Evolutionary conservation across 345 rosid species (phyloP), one percentile per base, ranked within the genome.

Genomic region (Bruguiera gymnorhiza): DNA sequence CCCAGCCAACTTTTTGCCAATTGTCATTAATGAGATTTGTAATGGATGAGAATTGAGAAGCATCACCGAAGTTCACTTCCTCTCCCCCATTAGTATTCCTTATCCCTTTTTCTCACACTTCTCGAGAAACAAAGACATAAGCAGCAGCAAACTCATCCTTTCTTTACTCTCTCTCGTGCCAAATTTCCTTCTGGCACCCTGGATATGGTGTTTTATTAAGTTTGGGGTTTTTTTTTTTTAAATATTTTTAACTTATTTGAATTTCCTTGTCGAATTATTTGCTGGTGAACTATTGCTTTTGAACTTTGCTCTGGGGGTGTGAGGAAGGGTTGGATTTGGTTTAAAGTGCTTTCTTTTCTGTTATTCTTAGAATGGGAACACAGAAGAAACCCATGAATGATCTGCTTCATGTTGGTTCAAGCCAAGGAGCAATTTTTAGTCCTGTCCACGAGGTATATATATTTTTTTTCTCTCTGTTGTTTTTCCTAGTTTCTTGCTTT

Each of bases 391-490:
- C 61, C 69, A 60, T 70, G 58, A 16, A 34, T 53, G 70, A 70
- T 43, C 58, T 63, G 19, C 62, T 27, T 65, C 68, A 65, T 53
- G 53, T 56, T 27, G 77, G 70, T 74, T 19, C 78, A 21, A 67
- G 69, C 70, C 78, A 60, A 68, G 69, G 13, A 63, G 54, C 56
- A 21, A 60, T 11, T 52, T 13, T 21, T 64, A 51, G 27, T 75
- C 73, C 81, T 51, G 31, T 3, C 21, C 80, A 53, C 24, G 29
- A 76, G 82, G 85, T 84, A 55, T 23, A 3, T 59, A 26, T 37
- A 9, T 13, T 29, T 6, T 62, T 3, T 11, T 55, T 64, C 26
- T 52, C 23, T 31, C 18, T 60, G 34, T 18, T 62, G 23, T n/a
- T 21, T 5, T 63, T 55, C 6, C 24, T 50, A 52, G 6, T 48